A percentile compares a stretch with the other conserved stretches of the same genome.
These are phyloP conservation scores for Silene coronaria DNA, from an alignment of 179 eudicot species.

Conservation along the genomic window DNA sequence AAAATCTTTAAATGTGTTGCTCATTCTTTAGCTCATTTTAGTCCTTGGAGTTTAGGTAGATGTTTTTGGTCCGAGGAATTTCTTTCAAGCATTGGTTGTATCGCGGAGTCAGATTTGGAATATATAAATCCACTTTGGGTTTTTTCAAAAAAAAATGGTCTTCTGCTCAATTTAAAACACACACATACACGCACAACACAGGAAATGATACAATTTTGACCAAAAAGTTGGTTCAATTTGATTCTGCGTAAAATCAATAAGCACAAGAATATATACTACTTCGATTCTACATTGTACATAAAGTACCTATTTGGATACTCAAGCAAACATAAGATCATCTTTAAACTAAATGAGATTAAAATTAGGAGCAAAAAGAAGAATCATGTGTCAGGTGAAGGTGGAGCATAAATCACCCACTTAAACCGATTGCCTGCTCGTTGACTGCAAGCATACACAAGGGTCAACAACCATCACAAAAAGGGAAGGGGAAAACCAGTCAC, in stretches of 20 bases:
- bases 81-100: no score
- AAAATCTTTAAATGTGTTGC: no score
- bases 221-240: neutral
- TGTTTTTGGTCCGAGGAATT: no score
- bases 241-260: neutral
- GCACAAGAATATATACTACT: neutral
- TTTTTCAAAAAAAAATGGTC: no score
- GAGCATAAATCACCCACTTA: slow-evolving; percentile 5
- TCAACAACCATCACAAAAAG: slow-evolving; percentile 6
- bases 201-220: neutral
- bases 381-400: neutral
- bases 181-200: neutral
- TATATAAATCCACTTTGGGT: no score
- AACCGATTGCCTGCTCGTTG: neutral
- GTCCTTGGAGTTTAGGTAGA: no score
- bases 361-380: neutral
- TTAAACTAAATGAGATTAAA: neutral
- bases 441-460: slow-evolving; percentile 1
- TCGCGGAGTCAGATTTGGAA: no score
- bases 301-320: neutral
- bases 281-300: neutral
- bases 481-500: neutral
- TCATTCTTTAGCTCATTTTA: no score
- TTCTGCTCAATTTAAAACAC: neutral
- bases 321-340: neutral